These are phyloP conservation scores for Fusarium cicatricum DNA, from an alignment of 2,329 filamentous ascomycete genomes.

Conservation along the genomic window DNA sequence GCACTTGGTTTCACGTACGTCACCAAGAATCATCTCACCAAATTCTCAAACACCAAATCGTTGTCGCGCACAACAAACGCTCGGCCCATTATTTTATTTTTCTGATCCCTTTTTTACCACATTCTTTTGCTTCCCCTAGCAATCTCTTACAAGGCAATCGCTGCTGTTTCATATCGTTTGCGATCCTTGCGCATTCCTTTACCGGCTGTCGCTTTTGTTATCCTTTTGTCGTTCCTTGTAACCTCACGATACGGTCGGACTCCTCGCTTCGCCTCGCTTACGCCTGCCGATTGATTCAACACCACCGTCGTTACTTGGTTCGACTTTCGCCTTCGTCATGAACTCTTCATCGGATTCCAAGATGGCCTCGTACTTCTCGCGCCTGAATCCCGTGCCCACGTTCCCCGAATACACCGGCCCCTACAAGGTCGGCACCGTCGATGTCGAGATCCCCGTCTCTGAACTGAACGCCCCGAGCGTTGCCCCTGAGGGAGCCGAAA, in stretches of 20 bases:
- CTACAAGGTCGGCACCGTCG: conserved; percentile 74
- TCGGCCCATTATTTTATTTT: neutral
- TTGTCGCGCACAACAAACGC: neutral
- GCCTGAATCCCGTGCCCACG: conserved; percentile 71
- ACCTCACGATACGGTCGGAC: neutral
- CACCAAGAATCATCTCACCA: conserved; percentile 7
- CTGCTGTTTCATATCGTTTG: neutral
- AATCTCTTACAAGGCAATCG: neutral
- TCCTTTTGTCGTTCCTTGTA: neutral
- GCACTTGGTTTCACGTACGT: conserved; percentile 23
- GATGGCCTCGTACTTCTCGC: conserved; percentile 59
- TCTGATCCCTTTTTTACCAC: neutral
- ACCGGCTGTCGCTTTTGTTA: neutral
- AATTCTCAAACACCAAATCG: conserved; percentile 8
- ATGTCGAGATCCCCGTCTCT: conserved; percentile 78
- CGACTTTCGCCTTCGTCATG: conserved; percentile 18
- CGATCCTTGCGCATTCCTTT: neutral
- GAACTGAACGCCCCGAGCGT: conserved; percentile 64
- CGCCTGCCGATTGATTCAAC: neutral
- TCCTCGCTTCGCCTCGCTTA: neutral
- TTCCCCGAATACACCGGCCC: conserved; percentile 80
- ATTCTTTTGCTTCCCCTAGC: no score
- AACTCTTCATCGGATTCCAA: conserved; percentile 44
- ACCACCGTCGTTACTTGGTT: neutral
- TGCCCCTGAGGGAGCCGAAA: conserved; percentile 60